These are phyloP conservation scores for Sclerotinia nivalis DNA, from an alignment of 2,329 filamentous ascomycete genomes.

Conservation along the genomic window DNA sequence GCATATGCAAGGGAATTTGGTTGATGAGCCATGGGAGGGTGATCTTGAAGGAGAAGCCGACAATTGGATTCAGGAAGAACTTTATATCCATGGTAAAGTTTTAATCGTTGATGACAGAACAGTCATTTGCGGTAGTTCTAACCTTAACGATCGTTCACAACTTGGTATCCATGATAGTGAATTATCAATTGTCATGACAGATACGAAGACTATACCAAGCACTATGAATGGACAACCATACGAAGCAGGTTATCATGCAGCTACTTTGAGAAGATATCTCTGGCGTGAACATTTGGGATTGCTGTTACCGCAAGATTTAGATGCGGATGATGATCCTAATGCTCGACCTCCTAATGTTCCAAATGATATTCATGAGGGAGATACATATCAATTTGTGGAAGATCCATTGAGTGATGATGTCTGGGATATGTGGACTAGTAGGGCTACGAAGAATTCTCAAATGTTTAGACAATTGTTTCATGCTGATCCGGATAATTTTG, in stretches of 20 bases:
- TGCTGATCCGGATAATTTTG: constrained; percentile 84
- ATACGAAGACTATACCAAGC: constrained; percentile 68
- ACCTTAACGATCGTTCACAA: constrained; percentile 89
- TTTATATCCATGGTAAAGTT: constrained; percentile 93
- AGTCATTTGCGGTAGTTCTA: constrained; percentile 83
- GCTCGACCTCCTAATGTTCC: constrained; percentile 70
- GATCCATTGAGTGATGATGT: constrained; percentile 70
- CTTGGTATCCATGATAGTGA: constrained; percentile 89
- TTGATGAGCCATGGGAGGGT: constrained; percentile 76
- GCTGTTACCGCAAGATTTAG: constrained; percentile 69
- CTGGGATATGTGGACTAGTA: constrained; percentile 67
- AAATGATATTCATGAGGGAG: constrained; percentile 65
- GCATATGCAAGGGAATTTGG: constrained; percentile 63
- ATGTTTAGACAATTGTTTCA: constrained; percentile 81
- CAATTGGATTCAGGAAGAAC: constrained; percentile 92
- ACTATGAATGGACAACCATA: constrained; percentile 78
- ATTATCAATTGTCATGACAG: constrained; percentile 85
- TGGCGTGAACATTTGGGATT: constrained; percentile 92
- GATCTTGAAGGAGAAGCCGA: constrained; percentile 72
- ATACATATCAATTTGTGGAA: constrained; percentile 64
- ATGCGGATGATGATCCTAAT: constrained; percentile 68
- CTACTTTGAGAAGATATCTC: constrained; percentile 76
- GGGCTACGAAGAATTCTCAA: constrained; percentile 70
- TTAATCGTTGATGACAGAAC: constrained; percentile 85
- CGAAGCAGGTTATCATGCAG: constrained; percentile 77